Base-by-base conservation (phyloP, 192 early-diverging fungal species). In the Phlyctochytrium bullatum region DNA sequence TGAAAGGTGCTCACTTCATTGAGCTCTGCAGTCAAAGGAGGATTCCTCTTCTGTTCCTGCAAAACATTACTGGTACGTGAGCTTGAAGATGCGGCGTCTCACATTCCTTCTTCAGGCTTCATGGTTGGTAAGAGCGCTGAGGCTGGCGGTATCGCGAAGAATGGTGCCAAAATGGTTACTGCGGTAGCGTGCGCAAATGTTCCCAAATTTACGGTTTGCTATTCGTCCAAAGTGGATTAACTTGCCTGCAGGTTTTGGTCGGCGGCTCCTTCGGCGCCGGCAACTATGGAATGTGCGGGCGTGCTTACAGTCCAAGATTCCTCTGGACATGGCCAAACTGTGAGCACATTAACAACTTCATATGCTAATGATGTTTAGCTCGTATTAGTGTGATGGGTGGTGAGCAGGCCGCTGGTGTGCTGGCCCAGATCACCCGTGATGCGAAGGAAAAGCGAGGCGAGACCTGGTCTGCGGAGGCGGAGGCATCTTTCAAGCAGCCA, bases 281-380 rank as follows among this genome's bases (percentile, higher is more conserved):
- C 73, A 98, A 98, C 83, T 96, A 98, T 71, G 96, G 96, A 34
- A 98, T 96, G 96, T 95, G 96, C 71, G 96, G 96, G 2, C 80
- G 96, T 58, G 93, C 96, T 0, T 96, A 92, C 80, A 73, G 85
- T 36, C 96, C 96, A 16, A 75, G 96, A 25, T 97, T 98, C 86
- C 79, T 98, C 66, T 98, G 93, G 93, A 91, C 91, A 83, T 98
- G 93, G 92, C 96, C 96, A 59, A 85, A 83, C 66, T 64, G 87
- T 85, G 78, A 68, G 86, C 61, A 3, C 54, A 20, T 63, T 40
- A 20, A 2, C 27, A 28, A 32, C 17, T 71, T 35, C 34, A 31
- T 33, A 34, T 0, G 34, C 17, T 2, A 34, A 51, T 1, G 31
- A 3, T 75, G 71, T 59, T 60, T 90, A 64, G 86, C 93, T 27